Evolutionary conservation across 177 flowering plant species (phyloP).

Genomic region (Telopea speciosissima): DNA sequence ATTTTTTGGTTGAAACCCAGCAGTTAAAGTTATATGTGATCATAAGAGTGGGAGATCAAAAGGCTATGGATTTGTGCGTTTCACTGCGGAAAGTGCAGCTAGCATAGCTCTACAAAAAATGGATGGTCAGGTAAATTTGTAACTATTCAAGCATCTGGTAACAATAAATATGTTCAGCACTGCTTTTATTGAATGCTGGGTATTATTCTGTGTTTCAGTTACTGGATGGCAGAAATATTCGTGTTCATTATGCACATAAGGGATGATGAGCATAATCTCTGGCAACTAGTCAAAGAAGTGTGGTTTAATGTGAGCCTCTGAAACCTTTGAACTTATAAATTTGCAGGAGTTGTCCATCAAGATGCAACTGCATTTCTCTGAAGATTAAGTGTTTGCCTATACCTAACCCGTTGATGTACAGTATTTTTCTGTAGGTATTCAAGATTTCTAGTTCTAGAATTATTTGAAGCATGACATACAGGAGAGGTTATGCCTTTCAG

Average conservation of each 20-base stretch:
- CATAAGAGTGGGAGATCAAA: conserved; percentile 54
- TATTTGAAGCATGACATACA: no score
- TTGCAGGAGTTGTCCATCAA: no score
- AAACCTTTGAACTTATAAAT: neutral
- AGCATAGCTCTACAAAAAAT: conserved; percentile 47
- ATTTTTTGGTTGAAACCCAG: no score
- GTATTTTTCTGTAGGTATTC: no score
- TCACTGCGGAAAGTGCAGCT: conserved; percentile 43
- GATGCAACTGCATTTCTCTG: no score
- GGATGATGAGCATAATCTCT: conserved; percentile 8
- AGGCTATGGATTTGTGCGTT: conserved; percentile 72
- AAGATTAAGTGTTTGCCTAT: no score
- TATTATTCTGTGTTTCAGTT: conserved; percentile 27
- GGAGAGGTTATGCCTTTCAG: no score
- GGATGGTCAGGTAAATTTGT: conserved; percentile 49
- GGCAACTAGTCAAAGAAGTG: neutral
- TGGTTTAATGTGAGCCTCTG: neutral
- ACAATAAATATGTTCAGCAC: neutral
- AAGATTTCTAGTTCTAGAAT: no score
- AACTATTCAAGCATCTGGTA: neutral
- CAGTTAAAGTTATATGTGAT: conserved; percentile 72
- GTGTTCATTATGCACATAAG: conserved; percentile 47
- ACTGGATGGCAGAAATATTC: conserved; percentile 65
- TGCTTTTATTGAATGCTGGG: neutral
- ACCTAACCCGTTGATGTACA: no score